Base-by-base conservation (phyloP, 345 rosid genomes). In the Angophora floribunda region DNA sequence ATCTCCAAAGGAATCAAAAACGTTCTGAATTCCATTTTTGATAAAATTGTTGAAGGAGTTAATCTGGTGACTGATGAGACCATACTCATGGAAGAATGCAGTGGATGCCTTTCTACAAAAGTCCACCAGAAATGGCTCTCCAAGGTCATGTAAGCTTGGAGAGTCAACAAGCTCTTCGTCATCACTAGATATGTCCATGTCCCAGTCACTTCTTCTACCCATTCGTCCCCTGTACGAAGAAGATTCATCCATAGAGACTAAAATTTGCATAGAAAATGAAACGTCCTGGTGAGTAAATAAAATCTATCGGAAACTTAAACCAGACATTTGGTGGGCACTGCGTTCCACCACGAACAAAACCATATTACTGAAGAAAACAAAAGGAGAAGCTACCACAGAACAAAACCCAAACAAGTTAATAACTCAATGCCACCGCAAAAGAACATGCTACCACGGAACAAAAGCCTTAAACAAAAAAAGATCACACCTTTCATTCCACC, bases 1-100 rank as follows among this genome's bases (percentile, higher is more conserved):
- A 87, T 94, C 97, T 6, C 97, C 97, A 9, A 93, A 92, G 45
- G 95, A 96, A 75, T 94, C 89, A 75, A 98, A 94, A 50, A 91
- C 91, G 17, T 86, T 93, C 90, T 93, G 97, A 19, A 97, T 92
- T 47, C 99, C 99, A 86, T 92, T 89, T 16, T 89, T 19, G 50
- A 97, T 88, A 88, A 95, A 98, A 57, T 94, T 92, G 86, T 98
- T 95, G 91, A 93, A 96, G 2, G 98, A 96, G 89, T 97, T 95
- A 57, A 97, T 90, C 88, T 97, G 99, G 85, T 98, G 99, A 85
- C 99, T 96, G 17, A 96, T 93, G 13, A 98, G 94, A 30, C 96
- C 99, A 22, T 93, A 93, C 91, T 98, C 93, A 0, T 93, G 87
- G 80, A 95, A 98, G 65, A 98, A 96, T 6, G 93, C 90, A 9